phyloP scores from a whole-genome alignment of 148 eudicot species.

The Vaccinium vitisidaea region DNA sequence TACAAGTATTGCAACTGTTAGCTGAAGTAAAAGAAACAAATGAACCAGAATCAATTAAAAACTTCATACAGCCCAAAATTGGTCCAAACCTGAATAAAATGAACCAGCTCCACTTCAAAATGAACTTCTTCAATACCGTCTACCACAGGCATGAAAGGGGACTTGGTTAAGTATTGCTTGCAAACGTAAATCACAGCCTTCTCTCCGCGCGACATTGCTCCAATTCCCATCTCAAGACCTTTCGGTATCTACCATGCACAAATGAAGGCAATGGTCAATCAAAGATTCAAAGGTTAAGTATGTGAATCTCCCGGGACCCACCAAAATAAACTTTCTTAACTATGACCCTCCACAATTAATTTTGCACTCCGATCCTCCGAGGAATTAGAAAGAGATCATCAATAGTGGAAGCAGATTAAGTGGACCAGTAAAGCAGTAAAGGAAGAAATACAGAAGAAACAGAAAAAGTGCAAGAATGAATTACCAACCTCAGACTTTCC shows the following conservation, averaged over 20 bases:
- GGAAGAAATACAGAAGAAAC: not conserved
- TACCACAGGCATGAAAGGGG: constrained; percentile 50
- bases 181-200: constrained; percentile 79
- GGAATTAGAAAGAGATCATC: not conserved
- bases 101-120: constrained; percentile 92
- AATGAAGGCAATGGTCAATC: not conserved
- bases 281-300: not conserved
- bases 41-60: not conserved
- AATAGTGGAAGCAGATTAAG: not conserved
- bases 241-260: constrained; percentile 57
- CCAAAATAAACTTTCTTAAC: not conserved
- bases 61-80: not conserved
- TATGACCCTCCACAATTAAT: not conserved
- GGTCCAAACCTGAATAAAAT: constrained; percentile 81
- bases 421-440: constrained; percentile 10
- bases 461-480: constrained; percentile 9
- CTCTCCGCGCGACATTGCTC: constrained; percentile 89
- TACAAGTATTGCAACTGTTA: not conserved
- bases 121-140: constrained; percentile 71
- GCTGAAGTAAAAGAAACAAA: not conserved
- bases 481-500: constrained; percentile 81
- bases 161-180: constrained; percentile 54
- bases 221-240: constrained; percentile 98
- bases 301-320: not conserved
- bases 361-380: not conserved